Evolutionary conservation across 345 rosid species (phyloP).

Genomic region (Salix koriyanagi): DNA sequence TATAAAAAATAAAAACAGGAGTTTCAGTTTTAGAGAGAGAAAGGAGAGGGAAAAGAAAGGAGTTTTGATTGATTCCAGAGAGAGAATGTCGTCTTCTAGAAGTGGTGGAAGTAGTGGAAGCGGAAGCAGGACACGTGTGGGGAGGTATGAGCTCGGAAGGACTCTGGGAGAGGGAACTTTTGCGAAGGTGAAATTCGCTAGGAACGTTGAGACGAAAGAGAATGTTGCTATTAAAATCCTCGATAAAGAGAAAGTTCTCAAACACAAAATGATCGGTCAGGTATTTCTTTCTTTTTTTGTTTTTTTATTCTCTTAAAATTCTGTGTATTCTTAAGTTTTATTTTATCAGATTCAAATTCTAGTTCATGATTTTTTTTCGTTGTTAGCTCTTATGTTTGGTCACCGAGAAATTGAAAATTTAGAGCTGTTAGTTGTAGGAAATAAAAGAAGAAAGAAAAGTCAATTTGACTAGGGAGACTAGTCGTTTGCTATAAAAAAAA

Average conservation of each 20-base stretch:
- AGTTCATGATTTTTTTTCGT: background rate
- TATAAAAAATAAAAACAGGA: background rate
- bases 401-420: background rate
- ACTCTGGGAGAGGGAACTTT: slow-evolving; percentile 95
- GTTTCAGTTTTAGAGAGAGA: background rate
- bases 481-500: background rate
- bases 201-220: slow-evolving; percentile 62
- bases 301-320: background rate
- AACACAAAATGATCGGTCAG: slow-evolving; percentile 92
- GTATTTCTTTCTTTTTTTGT: slow-evolving; percentile 22
- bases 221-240: slow-evolving; percentile 88
- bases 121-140: slow-evolving; percentile 77
- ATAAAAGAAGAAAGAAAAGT: background rate
- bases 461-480: background rate
- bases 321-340: background rate
- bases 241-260: slow-evolving; percentile 84
- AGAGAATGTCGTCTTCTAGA: slow-evolving; percentile 47
- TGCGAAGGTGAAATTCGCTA: slow-evolving; percentile 97
- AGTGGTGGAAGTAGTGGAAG: background rate
- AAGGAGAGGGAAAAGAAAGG: background rate
- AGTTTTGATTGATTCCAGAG: background rate
- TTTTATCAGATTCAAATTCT: background rate
- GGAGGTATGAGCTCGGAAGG: slow-evolving; percentile 89
- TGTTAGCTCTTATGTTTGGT: background rate
- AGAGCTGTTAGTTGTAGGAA: background rate